Evolutionary conservation across 495 filamentous ascomycete species (phyloP), one percentile per base, ranked within the genome.

Genomic region (Symbiotaphrina buchneri): DNA sequence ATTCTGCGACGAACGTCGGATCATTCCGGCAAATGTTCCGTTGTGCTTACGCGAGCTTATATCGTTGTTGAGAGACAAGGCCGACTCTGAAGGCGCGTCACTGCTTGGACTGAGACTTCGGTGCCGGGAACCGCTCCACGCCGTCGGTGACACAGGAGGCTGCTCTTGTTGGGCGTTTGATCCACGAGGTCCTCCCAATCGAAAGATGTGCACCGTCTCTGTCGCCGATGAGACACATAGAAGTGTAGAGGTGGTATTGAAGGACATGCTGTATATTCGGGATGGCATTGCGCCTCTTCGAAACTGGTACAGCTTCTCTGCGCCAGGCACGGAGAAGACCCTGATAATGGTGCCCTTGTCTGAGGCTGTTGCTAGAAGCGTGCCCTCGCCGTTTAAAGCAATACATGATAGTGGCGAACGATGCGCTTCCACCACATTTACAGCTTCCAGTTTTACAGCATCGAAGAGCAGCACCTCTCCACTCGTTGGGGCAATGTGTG

Each of bases 181-280:
- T 47, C 18, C 49, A 39, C 13, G 42, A 35, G 39, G 46, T 36
- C 37, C 43, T 31, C 53, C 59, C 26, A 95, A 56, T 25, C 84
- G 80, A 53, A 95, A 97, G 30, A 97, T 72, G 45, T 97, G 87
- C n/a, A 97, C 75, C 8, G 87, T 97, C 43, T 97, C 90, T 0
- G 83, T 85, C 2, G 81, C 81, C 6, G 85, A 94, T 8, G 85
- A 94, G 33, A 95, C 83, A 42, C 82, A 92, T 21, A 97, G 71
- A 2, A 97, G 62, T 5, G 85, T 87, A 3, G 82, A 90, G 20
- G 75, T 83, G 10, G 80, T 65, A 48, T 97, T 97, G 59, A 95
- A 97, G n/a, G 81, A 87, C 87, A 97, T 94, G 68, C 82, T 90
- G 51, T 77, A 93, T 36, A 97, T 95, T 14, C 76, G 70, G 3